These are phyloP conservation scores for Skeletonema marinoi DNA, from an alignment of 108 stramenopile species.

Conservation along the genomic window DNA sequence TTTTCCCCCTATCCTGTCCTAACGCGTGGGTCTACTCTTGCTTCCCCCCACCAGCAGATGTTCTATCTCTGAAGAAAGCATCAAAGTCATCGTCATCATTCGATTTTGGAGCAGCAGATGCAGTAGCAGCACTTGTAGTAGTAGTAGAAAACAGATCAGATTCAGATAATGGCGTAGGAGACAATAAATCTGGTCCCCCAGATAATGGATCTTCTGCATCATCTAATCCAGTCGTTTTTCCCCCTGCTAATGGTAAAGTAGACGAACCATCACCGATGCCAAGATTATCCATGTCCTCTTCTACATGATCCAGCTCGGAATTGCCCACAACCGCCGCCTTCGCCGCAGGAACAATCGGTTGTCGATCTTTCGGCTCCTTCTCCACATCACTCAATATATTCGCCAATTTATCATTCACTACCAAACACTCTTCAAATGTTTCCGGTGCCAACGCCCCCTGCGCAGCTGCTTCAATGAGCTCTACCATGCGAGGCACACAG, in stretches of 20 bases:
- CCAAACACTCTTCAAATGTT: constrained; percentile 73
- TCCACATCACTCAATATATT: constrained; percentile 56
- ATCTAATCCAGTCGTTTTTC: constrained; percentile 28
- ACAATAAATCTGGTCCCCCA: constrained; percentile 21
- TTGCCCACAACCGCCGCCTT: not conserved
- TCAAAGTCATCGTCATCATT: constrained; percentile 41
- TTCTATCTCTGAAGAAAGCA: constrained; percentile 52
- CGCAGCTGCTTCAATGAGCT: constrained; percentile 75
- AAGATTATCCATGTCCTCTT: constrained; percentile 16
- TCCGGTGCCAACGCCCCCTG: constrained; percentile 63
- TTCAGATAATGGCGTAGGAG: constrained; percentile 23
- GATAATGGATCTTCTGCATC: constrained; percentile 26
- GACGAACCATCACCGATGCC: not conserved
- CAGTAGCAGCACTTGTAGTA: not conserved
- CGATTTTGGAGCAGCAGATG: not conserved
- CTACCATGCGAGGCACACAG: constrained; percentile 83
- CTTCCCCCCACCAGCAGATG: constrained; percentile 28
- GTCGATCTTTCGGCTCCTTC: constrained; percentile 31
- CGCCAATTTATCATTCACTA: constrained; percentile 73
- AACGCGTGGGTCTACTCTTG: not conserved
- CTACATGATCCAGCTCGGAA: not conserved
- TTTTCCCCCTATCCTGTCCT: no score
- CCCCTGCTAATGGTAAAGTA: not conserved
- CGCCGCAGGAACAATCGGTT: constrained; percentile 14
- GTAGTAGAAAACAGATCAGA: constrained; percentile 23